Evolutionary conservation across 2,329 filamentous ascomycete species (phyloP).

Genomic region (Colletotrichum eleusines): DNA sequence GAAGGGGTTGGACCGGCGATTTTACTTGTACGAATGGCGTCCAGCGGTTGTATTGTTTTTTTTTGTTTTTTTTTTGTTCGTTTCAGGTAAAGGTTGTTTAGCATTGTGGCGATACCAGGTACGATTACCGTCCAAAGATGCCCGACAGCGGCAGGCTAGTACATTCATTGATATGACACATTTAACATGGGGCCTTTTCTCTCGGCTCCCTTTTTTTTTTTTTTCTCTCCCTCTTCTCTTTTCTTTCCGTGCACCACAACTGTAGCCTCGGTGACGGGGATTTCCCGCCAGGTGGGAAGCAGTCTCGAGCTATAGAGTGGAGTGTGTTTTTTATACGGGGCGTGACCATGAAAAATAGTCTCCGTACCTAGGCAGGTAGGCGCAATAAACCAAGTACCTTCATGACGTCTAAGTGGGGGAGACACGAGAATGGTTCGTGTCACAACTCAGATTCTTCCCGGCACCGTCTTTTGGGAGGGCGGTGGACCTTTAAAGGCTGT

Average conservation of each 20-base stretch:
- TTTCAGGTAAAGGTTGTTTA: background rate
- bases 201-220: too few species aligned
- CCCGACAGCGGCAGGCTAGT: background rate
- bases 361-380: too few species aligned
- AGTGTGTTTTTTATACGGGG: too few species aligned
- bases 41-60: slow-evolving; percentile 2
- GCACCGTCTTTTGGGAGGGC: slow-evolving; percentile 23
- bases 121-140: background rate
- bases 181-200: background rate
- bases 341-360: too few species aligned
- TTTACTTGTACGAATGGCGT: background rate
- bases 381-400: too few species aligned
- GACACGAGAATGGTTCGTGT: background rate
- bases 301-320: background rate
- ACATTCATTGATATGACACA: slow-evolving; percentile 12
- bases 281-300: background rate
- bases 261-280: background rate
- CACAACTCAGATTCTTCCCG: slow-evolving; percentile 1
- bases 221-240: too few species aligned
- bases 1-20: background rate
- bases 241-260: background rate
- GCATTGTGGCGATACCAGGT: slow-evolving; percentile 34
- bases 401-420: background rate
- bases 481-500: slow-evolving; percentile 53
- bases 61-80: background rate